Base-by-base conservation (phyloP, 371 early-diverging fungal species). In the Sporodiniella umbellata region DNA sequence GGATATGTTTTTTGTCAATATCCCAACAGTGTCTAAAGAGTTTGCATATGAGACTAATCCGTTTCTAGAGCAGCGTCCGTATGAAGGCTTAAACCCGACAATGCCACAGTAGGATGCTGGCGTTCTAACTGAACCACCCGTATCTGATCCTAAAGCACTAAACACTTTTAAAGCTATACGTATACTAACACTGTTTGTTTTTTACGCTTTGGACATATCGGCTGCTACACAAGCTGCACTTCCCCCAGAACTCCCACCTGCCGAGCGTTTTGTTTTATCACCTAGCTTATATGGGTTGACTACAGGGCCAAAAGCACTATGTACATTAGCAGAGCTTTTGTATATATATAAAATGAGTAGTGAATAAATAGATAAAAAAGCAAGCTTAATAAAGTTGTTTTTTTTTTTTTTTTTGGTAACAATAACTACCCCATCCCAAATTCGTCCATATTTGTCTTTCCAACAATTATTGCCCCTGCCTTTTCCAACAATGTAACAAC, bases 401-500 rank as follows among this genome's bases (percentile, higher is more conserved):
- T 7, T 17, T 11, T 7, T 12, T 18, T 39, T 37, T 37, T 7
- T 5, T 6, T 7, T 37, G n/a, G 18, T 19, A 1, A 4, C 21
- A 21, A 8, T 1, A 42, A 44, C 48, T 74, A 89, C 75, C 97
- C 97, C 95, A 96, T 96, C n/a, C 94, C 97, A 82, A 95, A 96
- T 62, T 96, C 96, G 63, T 96, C 97, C 92, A 96, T 86, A 65
- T 94, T 96, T 11, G 91, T 83, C 51, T 93, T 92, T n/a, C 93
- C 94, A 7, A 87, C 72, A 8, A 89, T 67, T 6, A 86, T 59
- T 0, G 82, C 90, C 2, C 96, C 95, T 0, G 85, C 78, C 0
- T 76, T 53, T 22, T 65, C 58, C 6, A 95, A 67, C 11, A 72
- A 60, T 11, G 72, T 48, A 2, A 92, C 86, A 0, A 82, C 87